Evolutionary conservation across 441 rosid genomes (phyloP).

Genomic region (Mallotus repandus): DNA sequence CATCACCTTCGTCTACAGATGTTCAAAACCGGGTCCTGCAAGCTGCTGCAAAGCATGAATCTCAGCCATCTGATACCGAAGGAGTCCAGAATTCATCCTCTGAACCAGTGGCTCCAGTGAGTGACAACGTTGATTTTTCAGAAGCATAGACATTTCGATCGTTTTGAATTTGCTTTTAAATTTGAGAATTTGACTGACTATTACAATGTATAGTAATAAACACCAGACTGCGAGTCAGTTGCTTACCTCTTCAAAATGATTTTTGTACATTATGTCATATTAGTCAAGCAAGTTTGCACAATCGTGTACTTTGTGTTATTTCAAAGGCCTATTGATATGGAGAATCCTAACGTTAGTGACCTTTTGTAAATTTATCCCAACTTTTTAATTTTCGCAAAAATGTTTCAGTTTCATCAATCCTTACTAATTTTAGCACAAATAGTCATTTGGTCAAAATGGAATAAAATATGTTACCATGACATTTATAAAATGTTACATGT

Average conservation of each 20-base stretch:
- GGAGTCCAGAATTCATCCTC: constrained; percentile 41
- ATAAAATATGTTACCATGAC: too few species aligned
- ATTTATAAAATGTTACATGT: too few species aligned
- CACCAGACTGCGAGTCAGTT: neutral
- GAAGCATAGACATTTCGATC: constrained; percentile 44
- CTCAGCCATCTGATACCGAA: constrained; percentile 70
- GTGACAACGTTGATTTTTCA: constrained; percentile 48
- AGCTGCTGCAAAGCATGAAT: constrained; percentile 93
- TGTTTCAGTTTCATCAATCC: too few species aligned
- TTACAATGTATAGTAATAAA: constrained; percentile 16
- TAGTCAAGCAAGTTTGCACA: constrained; percentile 5
- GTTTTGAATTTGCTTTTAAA: neutral
- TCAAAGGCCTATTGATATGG: too few species aligned
- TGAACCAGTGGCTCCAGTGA: constrained; percentile 33
- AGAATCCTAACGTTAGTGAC: too few species aligned
- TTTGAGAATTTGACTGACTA: constrained; percentile 1
- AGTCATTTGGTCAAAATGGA: too few species aligned
- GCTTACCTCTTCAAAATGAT: constrained; percentile 12
- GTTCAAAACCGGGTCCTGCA: constrained; percentile 83
- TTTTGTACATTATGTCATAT: neutral
- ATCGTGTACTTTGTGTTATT: too few species aligned
- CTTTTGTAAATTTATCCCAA: too few species aligned
- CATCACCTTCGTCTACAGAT: constrained; percentile 87
- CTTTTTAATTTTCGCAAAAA: too few species aligned
- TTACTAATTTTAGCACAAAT: too few species aligned